A percentile compares a stretch with the other conserved stretches of the same genome.
phyloP scores from a whole-genome alignment of 2,329 filamentous ascomycete species.

The Trichoderma polysporum region DNA sequence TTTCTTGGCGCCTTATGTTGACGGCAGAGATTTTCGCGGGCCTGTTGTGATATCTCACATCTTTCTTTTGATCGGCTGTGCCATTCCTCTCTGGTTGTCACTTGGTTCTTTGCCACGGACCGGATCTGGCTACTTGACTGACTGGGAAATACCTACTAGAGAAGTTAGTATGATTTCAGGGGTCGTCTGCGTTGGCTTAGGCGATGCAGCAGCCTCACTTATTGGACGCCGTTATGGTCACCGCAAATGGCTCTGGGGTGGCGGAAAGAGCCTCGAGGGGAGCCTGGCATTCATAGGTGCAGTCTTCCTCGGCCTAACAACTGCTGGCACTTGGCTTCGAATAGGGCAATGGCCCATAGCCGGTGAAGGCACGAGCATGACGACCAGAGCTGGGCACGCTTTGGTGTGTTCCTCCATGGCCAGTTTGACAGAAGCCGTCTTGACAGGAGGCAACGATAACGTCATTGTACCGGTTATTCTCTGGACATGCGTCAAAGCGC shows the following conservation, averaged over 20 bases:
- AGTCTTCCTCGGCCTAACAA: constrained; percentile 71
- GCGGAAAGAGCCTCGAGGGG: constrained; percentile 93
- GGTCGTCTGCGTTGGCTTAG: constrained; percentile 91
- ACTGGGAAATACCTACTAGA: constrained; percentile 72
- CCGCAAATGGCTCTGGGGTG: constrained; percentile 93
- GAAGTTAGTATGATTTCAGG: constrained; percentile 91
- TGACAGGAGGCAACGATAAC: constrained; percentile 98
- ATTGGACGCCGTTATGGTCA: constrained; percentile 84
- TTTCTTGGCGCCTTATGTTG: constrained; percentile 91
- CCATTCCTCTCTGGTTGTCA: constrained; percentile 88
- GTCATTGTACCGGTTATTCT: constrained; percentile 91
- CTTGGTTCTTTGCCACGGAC: constrained; percentile 66
- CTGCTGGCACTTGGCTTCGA: constrained; percentile 71
- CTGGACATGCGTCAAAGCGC: constrained; percentile 85
- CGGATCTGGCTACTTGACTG: constrained; percentile 55
- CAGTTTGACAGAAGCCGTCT: constrained; percentile 88
- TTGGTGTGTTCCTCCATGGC: constrained; percentile 72
- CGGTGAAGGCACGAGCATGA: constrained; percentile 39
- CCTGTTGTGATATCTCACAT: constrained; percentile 96
- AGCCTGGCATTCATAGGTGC: constrained; percentile 76
- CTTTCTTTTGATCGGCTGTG: constrained; percentile 91
- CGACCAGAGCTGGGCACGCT: constrained; percentile 60
- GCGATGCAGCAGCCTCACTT: constrained; percentile 88
- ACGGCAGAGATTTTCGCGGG: constrained; percentile 87
- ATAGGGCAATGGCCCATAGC: constrained; percentile 71